phyloP scores from a whole-genome alignment of 257 asterid genomes.

The Solanum etuberosum region DNA sequence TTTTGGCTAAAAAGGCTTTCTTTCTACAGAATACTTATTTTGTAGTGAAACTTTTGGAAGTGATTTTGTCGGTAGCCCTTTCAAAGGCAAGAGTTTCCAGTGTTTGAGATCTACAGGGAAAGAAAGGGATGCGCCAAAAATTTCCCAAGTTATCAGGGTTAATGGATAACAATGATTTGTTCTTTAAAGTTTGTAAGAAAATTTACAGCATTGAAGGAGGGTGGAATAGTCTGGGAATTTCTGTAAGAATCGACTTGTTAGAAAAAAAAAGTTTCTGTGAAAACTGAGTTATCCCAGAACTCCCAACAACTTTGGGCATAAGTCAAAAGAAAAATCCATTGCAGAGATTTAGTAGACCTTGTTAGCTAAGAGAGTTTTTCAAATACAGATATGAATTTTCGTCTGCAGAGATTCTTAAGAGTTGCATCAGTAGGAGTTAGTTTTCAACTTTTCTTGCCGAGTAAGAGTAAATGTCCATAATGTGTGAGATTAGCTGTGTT shows the following conservation, averaged over 20 bases:
- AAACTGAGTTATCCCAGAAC: not conserved
- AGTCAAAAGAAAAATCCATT: not conserved
- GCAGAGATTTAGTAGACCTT: not conserved
- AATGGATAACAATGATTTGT: not conserved
- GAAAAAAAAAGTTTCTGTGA: not conserved
- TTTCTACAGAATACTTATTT: not conserved
- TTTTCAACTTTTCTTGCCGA: not conserved
- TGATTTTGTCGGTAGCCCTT: not conserved
- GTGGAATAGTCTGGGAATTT: not conserved
- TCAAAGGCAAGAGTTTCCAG: not conserved
- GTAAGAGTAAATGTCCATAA: not conserved
- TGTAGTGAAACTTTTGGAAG: not conserved
- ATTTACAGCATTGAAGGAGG: not conserved
- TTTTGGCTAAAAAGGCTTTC: not conserved
- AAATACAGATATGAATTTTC: not conserved
- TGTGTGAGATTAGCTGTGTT: not conserved
- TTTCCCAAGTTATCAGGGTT: not conserved
- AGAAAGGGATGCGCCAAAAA: not conserved
- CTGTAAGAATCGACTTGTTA: not conserved
- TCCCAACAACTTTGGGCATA: not conserved
- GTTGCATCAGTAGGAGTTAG: not conserved
- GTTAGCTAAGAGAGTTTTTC: not conserved
- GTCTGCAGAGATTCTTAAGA: not conserved
- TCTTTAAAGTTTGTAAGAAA: not conserved
- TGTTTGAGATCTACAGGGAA: not conserved